These are phyloP conservation scores for Tetratostichococcus sp. DNA, from an alignment of 139 green algal genomes.

Conservation along the genomic window DNA sequence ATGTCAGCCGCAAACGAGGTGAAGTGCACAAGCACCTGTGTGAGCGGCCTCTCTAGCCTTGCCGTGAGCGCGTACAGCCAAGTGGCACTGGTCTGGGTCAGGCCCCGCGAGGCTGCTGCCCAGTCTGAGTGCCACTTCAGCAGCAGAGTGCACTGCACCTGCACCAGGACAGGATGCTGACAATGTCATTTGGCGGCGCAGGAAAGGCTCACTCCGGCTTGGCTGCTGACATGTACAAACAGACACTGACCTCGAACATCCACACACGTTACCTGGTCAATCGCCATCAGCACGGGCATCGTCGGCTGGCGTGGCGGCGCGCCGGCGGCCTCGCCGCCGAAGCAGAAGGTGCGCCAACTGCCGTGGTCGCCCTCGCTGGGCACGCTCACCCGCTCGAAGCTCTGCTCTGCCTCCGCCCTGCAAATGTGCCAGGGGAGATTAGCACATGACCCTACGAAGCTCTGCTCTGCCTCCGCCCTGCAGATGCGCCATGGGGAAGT, in stretches of 20 bases:
- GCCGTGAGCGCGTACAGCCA: constrained; percentile 47
- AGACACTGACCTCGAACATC: too few species aligned
- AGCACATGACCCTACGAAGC: too few species aligned
- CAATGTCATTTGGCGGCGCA: too few species aligned
- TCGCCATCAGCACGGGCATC: constrained; percentile 12
- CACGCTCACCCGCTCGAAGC: not conserved
- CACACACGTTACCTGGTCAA: constrained; percentile 27
- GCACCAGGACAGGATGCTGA: not conserved
- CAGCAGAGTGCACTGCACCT: not conserved
- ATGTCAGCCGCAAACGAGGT: too few species aligned
- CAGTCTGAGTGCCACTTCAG: constrained; percentile 19
- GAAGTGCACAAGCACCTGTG: too few species aligned
- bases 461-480: not conserved
- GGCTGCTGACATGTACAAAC: too few species aligned
- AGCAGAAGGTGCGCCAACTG: constrained; percentile 1
- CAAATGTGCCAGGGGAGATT: too few species aligned
- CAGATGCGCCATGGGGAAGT: too few species aligned
- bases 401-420: not conserved
- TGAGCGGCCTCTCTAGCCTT: constrained; percentile 44
- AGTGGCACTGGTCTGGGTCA: not conserved
- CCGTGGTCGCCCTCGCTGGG: not conserved
- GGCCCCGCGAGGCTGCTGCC: not conserved
- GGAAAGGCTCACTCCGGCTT: too few species aligned
- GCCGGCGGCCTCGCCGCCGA: not conserved
- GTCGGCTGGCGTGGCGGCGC: not conserved